These are phyloP conservation scores for Ogataea naganishii DNA, from an alignment of 805 yeast species.

Conservation along the genomic window DNA sequence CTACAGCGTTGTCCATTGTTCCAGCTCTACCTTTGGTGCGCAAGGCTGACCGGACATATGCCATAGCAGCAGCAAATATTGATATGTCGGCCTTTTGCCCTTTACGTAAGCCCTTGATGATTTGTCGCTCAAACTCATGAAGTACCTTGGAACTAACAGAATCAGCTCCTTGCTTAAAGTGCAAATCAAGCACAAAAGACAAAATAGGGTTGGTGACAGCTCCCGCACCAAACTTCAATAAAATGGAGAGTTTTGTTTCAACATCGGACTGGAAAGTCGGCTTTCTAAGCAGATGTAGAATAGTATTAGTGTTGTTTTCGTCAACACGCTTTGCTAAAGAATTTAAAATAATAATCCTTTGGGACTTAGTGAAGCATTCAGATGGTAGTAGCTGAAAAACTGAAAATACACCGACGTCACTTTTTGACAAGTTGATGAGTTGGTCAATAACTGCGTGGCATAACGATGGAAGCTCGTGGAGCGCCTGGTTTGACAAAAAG, in stretches of 20 bases:
- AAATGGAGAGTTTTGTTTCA: constrained; percentile 30
- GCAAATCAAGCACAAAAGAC: not conserved
- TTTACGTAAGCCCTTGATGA: not conserved
- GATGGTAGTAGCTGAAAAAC: too few species aligned
- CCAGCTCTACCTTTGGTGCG: too few species aligned
- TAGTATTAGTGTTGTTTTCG: constrained; percentile 6
- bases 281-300: constrained; percentile 33
- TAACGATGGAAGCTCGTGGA: constrained; percentile 41
- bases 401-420: too few species aligned
- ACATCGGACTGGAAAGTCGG: constrained; percentile 48
- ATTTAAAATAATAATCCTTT: constrained; percentile 23
- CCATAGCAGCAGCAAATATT: not conserved
- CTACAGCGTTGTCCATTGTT: too few species aligned
- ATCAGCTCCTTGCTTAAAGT: not conserved
- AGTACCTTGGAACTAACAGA: not conserved
- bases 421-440: too few species aligned
- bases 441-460: too few species aligned
- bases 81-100: not conserved
- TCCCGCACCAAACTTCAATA: not conserved
- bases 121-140: not conserved
- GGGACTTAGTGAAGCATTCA: constrained; percentile 32
- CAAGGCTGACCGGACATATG: too few species aligned
- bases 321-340: constrained; percentile 5
- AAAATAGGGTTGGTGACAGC: not conserved
- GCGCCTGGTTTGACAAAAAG: constrained; percentile 26